Conservation (phyloP, 306 rosid genomes). For the Fragaria ananassa region DNA sequence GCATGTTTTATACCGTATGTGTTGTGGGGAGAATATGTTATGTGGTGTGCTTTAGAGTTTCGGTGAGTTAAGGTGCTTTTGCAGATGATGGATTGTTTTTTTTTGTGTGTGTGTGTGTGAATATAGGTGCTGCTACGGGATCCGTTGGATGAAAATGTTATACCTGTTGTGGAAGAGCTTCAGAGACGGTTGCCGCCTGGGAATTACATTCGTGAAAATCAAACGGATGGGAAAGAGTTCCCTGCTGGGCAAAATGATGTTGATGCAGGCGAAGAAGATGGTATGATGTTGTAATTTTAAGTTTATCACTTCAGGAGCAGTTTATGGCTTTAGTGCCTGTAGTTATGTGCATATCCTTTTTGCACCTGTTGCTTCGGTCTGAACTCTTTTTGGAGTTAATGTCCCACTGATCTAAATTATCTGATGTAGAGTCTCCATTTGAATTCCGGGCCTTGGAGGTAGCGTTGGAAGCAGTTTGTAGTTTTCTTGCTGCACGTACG, state of each 20-base stretch:
- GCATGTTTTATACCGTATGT: neutral
- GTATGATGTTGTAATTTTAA: constrained; percentile 37
- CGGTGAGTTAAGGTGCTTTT: neutral
- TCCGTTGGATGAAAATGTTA: constrained; percentile 68
- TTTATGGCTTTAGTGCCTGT: neutral
- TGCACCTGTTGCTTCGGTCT: constrained; percentile 2
- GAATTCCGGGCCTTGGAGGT: constrained; percentile 95
- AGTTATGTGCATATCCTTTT: constrained; percentile 18
- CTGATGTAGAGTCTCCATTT: constrained; percentile 81
- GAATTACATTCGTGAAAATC: constrained; percentile 17
- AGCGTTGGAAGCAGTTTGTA: constrained; percentile 94
- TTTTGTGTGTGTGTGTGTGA: neutral
- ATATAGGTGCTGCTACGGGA: constrained; percentile 80
- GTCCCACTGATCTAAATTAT: constrained; percentile 40
- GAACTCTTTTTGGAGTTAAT: constrained; percentile 8
- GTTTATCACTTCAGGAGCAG: neutral
- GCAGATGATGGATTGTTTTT: constrained; percentile 20
- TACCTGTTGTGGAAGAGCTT: constrained; percentile 88
- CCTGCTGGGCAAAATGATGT: constrained; percentile 45
- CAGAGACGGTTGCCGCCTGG: constrained; percentile 74
- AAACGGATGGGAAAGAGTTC: constrained; percentile 40
- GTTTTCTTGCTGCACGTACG: constrained; percentile 94
- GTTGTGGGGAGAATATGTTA: neutral
- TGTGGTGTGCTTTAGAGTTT: neutral
- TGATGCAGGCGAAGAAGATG: constrained; percentile 80